Evolutionary conservation across 208 protist genomes (phyloP), one percentile per base, ranked within the genome.

Genomic region (Blastocrithidia nonstop): DNA sequence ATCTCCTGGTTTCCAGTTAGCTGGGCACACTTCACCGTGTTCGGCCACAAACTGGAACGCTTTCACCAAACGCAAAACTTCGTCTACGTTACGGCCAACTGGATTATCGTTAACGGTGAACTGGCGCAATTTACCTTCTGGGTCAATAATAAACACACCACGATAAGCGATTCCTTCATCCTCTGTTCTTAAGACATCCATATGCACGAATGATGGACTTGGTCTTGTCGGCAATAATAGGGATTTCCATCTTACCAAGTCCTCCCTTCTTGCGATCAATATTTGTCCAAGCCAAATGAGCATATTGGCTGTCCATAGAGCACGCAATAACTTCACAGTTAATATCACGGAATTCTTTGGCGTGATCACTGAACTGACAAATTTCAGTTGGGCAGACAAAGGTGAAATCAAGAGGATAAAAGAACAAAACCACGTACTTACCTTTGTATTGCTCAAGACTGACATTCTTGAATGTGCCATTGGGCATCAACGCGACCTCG

Each of bases 321-420:
- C 69, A 77, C 50, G 74, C 85, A 49, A 96, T 60, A 22, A 98
- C 72, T 63, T 97, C 93, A 50, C 66, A 84, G 63, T 78, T 72
- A 29, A 87, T 38, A 45, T 66, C 64, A 21, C 53, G 51, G 74
- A 98, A 98, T 60, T 96, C 71, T 44, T 82, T 81, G 35, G 61
- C 64, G 54, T 66, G 57, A 50, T 98, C 92, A 31, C 62, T 84
- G 85, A 97, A 98, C 54, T 93, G 86, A 57, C 93, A 88, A 51
- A 98, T 95, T 78, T 98, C 94, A 9, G 93, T 97, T 26, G 95
- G 95, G 77, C 95, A 98, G 50, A 98, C 94, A 56, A 97, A 97
- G 50, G 91, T 96, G 75, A 97, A 98, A 70, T 97, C 93, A 21
- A 96, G 51, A 21, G 94, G 94, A 64, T 97, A 97, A 76, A 97